Conservation (phyloP, 2,329 filamentous ascomycete genomes). For the Sporothrix mexicana region DNA sequence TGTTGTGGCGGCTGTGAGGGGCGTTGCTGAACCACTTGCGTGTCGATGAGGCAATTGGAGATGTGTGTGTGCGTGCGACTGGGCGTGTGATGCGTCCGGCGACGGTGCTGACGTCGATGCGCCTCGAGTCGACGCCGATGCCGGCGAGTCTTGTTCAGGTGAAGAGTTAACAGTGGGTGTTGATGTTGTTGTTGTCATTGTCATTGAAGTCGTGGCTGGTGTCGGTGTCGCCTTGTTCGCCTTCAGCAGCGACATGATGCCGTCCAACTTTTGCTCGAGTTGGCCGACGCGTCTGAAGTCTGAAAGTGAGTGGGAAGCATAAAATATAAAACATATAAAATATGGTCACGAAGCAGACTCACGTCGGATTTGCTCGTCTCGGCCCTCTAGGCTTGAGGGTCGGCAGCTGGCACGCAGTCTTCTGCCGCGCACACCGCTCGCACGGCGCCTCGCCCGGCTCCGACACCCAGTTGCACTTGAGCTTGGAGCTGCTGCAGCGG, state of each 20-base stretch:
- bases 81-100: background rate
- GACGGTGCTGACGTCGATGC: slow-evolving; percentile 20
- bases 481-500: slow-evolving; percentile 42
- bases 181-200: background rate
- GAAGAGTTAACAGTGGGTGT: background rate
- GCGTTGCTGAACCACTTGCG: background rate
- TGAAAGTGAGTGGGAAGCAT: background rate
- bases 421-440: slow-evolving; percentile 38
- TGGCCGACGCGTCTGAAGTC: slow-evolving; percentile 47
- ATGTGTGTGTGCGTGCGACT: background rate
- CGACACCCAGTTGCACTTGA: slow-evolving; percentile 39
- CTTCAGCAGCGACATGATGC: slow-evolving; percentile 48
- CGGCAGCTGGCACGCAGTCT: slow-evolving; percentile 38
- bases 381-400: slow-evolving; percentile 39
- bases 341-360: too few species aligned
- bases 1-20: background rate
- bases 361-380: slow-evolving; percentile 38
- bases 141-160: background rate
- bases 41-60: slow-evolving; percentile 3
- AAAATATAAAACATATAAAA: too few species aligned
- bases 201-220: background rate
- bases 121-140: background rate
- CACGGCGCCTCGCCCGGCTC: slow-evolving; percentile 39
- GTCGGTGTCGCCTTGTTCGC: slow-evolving; percentile 41
- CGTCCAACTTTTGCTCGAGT: slow-evolving; percentile 49